phyloP scores from a whole-genome alignment of 139 green algal species.

The Picocystis salinarum region DNA sequence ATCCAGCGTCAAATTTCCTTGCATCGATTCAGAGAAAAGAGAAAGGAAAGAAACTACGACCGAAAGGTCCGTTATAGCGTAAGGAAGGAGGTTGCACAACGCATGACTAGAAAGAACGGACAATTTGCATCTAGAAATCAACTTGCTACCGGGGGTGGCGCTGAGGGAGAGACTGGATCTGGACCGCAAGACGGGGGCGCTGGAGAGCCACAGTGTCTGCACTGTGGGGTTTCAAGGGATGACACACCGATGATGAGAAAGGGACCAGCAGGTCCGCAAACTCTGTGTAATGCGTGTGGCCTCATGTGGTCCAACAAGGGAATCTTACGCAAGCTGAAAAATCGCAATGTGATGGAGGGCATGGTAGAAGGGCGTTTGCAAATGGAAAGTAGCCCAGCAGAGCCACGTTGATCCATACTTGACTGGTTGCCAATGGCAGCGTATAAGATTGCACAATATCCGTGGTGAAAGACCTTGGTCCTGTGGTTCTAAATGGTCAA shows the following conservation, averaged over 20 bases:
- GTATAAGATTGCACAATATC: too few species aligned
- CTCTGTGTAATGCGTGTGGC: conserved; percentile 22
- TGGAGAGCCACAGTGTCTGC: conserved; percentile 10
- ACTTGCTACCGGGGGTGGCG: neutral
- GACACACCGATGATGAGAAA: conserved; percentile 21
- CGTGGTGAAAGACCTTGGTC: too few species aligned
- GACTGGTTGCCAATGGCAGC: too few species aligned
- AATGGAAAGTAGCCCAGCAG: too few species aligned
- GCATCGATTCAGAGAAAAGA: conserved; percentile 20
- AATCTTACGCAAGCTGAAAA: conserved; percentile 1
- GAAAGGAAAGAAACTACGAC: conserved; percentile 22
- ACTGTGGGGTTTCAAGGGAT: conserved; percentile 14
- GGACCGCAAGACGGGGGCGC: neutral
- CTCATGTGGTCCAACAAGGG: conserved; percentile 27
- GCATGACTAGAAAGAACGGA: conserved; percentile 20
- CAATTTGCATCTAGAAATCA: conserved; percentile 13
- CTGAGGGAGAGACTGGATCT: neutral
- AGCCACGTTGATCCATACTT: too few species aligned
- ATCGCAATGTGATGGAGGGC: too few species aligned
- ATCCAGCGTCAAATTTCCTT: conserved; percentile 12
- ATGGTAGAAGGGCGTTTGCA: too few species aligned
- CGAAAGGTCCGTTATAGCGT: conserved; percentile 29
- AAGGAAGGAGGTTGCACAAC: conserved; percentile 24
- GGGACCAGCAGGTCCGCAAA: conserved; percentile 13
- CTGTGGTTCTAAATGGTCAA: too few species aligned